Conservation (phyloP, 1,284 basidiomycete species). For the Leucoagaricus sp. region DNA sequence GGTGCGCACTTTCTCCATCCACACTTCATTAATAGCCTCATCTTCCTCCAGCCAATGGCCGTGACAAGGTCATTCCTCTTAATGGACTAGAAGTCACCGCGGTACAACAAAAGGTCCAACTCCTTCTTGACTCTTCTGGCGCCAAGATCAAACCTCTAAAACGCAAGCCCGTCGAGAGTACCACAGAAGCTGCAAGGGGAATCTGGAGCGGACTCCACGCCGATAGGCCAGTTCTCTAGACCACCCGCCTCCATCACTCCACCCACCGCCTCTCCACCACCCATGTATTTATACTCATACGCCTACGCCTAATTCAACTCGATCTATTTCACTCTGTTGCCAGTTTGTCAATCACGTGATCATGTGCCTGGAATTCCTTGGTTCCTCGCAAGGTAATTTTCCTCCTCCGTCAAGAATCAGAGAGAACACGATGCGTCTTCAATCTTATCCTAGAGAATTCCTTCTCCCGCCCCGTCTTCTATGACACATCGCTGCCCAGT, state of each 20-base stretch:
- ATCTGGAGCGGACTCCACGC: slow-evolving; percentile 86
- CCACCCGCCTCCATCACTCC: slow-evolving; percentile 11
- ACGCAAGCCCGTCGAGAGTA: slow-evolving; percentile 72
- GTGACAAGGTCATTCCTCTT: slow-evolving; percentile 79
- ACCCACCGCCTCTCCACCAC: slow-evolving; percentile 8
- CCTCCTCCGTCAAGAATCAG: slow-evolving; percentile 1
- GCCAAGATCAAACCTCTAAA: slow-evolving; percentile 79
- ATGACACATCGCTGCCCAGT: slow-evolving; percentile 14
- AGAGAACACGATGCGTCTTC: too few species aligned
- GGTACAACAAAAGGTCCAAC: slow-evolving; percentile 73
- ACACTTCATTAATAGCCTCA: slow-evolving; percentile 4
- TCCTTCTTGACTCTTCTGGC: slow-evolving; percentile 84
- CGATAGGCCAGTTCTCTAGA: slow-evolving; percentile 47
- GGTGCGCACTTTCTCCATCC: slow-evolving; percentile 39
- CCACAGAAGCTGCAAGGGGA: slow-evolving; percentile 76
- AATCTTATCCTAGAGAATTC: slow-evolving; percentile 12
- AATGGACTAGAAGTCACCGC: slow-evolving; percentile 71
- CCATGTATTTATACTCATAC: slow-evolving; percentile 15
- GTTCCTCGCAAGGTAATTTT: slow-evolving; percentile 9
- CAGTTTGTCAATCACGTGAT: slow-evolving; percentile 30
- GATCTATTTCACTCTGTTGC: slow-evolving; percentile 9
- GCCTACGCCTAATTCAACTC: slow-evolving; percentile 15
- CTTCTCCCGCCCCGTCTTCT: slow-evolving; percentile 15
- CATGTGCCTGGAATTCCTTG: slow-evolving; percentile 2
- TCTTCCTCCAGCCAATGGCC: slow-evolving; percentile 60